A percentile compares a stretch with the other conserved stretches of the same genome.
These are phyloP conservation scores for Luffa acutangula DNA, from an alignment of 306 rosid genomes.

Conservation along the genomic window DNA sequence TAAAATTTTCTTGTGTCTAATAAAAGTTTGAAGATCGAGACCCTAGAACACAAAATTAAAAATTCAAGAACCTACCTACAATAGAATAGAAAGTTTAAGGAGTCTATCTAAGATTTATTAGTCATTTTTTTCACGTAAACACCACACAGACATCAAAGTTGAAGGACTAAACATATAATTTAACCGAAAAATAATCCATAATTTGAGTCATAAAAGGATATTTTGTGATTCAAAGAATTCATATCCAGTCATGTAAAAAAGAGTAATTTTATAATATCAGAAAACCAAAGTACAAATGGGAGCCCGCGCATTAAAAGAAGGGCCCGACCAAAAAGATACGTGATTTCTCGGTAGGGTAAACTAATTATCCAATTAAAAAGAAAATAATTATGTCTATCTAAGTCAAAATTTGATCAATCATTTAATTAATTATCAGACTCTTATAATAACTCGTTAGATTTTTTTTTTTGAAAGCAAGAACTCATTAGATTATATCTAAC, in stretches of 20 bases:
- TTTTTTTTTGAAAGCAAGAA: too few species aligned
- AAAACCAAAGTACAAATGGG: background rate
- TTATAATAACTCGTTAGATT: background rate
- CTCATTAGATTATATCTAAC: background rate
- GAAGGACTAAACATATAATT: too few species aligned
- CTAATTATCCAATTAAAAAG: background rate
- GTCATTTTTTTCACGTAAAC: too few species aligned
- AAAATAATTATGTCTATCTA: background rate
- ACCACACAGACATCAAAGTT: too few species aligned
- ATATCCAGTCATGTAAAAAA: background rate
- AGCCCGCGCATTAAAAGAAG: background rate
- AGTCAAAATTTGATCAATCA: background rate
- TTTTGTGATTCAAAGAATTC: background rate
- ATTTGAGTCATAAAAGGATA: background rate
- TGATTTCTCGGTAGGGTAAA: background rate
- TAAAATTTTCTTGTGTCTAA: too few species aligned
- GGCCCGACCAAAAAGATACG: background rate
- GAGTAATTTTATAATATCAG: background rate
- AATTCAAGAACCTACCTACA: too few species aligned
- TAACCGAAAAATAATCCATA: background rate
- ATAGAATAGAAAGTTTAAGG: too few species aligned
- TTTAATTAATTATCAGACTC: background rate
- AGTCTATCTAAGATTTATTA: too few species aligned
- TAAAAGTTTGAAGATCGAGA: too few species aligned
- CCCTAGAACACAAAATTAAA: too few species aligned